Conservation (phyloP, 176 grass and related monocot species). For the Carex kokanica region DNA sequence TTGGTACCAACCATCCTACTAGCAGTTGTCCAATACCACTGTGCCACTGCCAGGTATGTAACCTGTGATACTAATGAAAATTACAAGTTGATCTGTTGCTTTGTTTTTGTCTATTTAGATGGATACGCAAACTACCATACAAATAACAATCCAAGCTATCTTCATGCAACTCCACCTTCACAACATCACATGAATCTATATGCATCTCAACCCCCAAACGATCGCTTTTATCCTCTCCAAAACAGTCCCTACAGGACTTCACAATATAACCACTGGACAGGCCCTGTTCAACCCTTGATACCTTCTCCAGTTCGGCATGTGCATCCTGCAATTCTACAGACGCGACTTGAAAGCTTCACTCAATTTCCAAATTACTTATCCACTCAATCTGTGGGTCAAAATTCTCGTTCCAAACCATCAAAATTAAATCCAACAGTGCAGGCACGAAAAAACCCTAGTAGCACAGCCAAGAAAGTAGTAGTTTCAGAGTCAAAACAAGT, state of each 20-base stretch:
- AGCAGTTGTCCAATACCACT: not conserved
- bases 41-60: not conserved
- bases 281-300: not conserved
- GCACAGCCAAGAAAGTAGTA: not conserved
- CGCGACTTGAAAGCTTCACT: not conserved
- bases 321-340: not conserved
- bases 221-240: not conserved
- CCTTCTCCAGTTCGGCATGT: not conserved
- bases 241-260: not conserved
- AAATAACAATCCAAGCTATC: not conserved
- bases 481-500: not conserved
- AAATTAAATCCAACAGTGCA: constrained; percentile 1
- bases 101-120: constrained; percentile 11
- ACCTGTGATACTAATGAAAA: not conserved
- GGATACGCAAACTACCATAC: not conserved
- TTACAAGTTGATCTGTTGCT: not conserved
- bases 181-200: not conserved
- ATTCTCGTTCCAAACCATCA: constrained; percentile 5
- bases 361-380: not conserved
- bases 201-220: not conserved
- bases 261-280: constrained; percentile 2
- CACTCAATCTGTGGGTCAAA: not conserved
- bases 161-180: not conserved
- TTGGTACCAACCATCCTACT: not conserved
- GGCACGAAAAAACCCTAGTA: not conserved